Evolutionary conservation across 768 basidiomycete genomes (phyloP), one percentile per base, ranked within the genome.

Genomic region (Tylopilus rubrobrunneus): DNA sequence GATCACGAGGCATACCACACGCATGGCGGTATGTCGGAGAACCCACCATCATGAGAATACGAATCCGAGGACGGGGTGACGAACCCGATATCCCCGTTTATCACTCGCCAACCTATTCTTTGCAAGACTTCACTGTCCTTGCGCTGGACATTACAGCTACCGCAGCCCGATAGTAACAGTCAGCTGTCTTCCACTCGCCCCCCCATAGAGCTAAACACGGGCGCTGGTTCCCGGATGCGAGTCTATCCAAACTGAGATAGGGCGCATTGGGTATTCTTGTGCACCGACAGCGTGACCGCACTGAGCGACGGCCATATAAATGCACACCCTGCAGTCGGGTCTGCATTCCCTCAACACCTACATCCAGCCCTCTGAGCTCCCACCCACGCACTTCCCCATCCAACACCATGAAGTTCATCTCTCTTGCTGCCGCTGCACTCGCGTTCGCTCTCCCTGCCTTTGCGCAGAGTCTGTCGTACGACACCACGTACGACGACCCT

Each of bases 401-500:
- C 14, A 39, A 5, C 34, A 46, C 12, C 37, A 71, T 71, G 70
- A 71, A 71, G 23, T 55, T 67, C 52, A 15, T 36, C 21, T 52
- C 62, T 17, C 31, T 58, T 48, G 27, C 51, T 8, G 37, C 39
- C 10, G 45, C 59, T 17, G 1, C 45, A 39, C 40, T 69, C 41
- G 42, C 58, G 1, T 36, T 62, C 28, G 50, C 58, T 23, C 50
- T 67, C 49, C 46, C 63, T 19, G 51, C 53, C 19, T 49, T 69
- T 36, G 56, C 62, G 25, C 55, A 59, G 44, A 58, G 25, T 5
- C 53, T 72, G n/a, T 61, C 68, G 45, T 73, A 67, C 44, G 70
- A 74, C 58, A 59, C 36, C 8, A 58, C 49, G 27, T 75, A 72
- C 52, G 73, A 70, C 55, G 47, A 68, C 3, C 7, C 62, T 21